phyloP scores from a whole-genome alignment of 73 alveolate species.

The Paramecium sexaurelia region DNA sequence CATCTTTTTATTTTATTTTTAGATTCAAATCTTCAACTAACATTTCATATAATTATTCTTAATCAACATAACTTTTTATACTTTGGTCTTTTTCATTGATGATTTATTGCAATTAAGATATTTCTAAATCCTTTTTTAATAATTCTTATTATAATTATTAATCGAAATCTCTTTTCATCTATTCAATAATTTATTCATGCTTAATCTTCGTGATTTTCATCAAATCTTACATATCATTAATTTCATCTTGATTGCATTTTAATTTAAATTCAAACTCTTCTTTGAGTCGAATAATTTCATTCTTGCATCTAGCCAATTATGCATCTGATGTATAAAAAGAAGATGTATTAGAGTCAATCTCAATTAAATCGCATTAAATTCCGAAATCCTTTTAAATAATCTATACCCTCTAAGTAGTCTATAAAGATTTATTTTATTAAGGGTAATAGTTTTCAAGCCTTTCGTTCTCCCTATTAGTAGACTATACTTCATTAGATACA shows the following conservation, averaged over 20 bases:
- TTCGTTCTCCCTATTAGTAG: not conserved
- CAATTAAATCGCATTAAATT: not conserved
- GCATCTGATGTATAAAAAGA: not conserved
- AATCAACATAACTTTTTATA: not conserved
- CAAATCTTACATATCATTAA: not conserved
- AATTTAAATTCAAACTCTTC: not conserved
- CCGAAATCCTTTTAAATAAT: not conserved
- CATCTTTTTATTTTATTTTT: not conserved
- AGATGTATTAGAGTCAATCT: not conserved
- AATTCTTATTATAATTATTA: not conserved
- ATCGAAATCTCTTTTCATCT: not conserved
- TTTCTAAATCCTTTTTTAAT: not conserved
- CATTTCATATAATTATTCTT: not conserved
- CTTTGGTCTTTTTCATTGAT: not conserved
- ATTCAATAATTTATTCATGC: not conserved
- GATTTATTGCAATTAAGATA: not conserved
- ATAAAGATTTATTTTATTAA: not conserved
- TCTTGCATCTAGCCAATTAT: not conserved
- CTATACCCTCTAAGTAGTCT: not conserved
- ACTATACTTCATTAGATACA: not conserved
- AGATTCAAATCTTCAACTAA: not conserved
- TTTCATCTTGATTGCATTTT: not conserved
- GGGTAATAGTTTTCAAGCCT: not conserved
- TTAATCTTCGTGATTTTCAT: not conserved
- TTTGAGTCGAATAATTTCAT: not conserved